Evolutionary conservation across 129 eudicot species (phyloP), one percentile per base, ranked within the genome.

Genomic region (Artemisia annua): DNA sequence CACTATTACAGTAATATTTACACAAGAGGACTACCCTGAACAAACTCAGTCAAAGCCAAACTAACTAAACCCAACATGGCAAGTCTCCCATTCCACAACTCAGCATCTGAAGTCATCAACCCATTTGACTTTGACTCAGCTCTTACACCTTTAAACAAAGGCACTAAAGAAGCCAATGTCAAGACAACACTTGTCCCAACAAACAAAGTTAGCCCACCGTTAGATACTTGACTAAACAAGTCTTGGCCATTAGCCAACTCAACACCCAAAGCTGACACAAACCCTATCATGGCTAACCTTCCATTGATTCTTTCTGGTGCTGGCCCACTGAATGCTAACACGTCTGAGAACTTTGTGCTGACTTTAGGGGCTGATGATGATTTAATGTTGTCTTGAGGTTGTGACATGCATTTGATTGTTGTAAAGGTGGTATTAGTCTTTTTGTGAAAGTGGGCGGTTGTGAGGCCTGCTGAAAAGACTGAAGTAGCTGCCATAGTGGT

Each of bases 281-380:
- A 91, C 11, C 97, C 97, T 3, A 87, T 83, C 97, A 92, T 92
- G 1, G 97, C 97, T 1, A 92, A 58, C 69, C 97, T 77, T 8
- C 97, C 97, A 76, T 92, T 92, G 79, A 92, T 92, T 71, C 93
- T 81, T 75, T 92, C 97, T 12, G 97, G 97, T 48, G 84, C 96
- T 0, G 97, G 96, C 12, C 97, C 97, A 24, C 96, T 73, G 85
- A 92, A 92, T 7, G 96, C 90, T 7, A 92, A 53, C 9, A 92
- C 68, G 69, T 92, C 96, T 3, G 61, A 51, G 22, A 92, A 85
- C 3, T 77, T 80, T 0, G 96, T 87, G 71, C 90, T 92, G 22
- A 39, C 2, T 39, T 39, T 39, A 1, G 46, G 46, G 10, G 46
- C 46, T 39, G 46, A 1, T 39, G 46, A 39, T 8, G 46, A 11